phyloP scores from a whole-genome alignment of 805 yeast genomes.

The Kuraishia piskuri region DNA sequence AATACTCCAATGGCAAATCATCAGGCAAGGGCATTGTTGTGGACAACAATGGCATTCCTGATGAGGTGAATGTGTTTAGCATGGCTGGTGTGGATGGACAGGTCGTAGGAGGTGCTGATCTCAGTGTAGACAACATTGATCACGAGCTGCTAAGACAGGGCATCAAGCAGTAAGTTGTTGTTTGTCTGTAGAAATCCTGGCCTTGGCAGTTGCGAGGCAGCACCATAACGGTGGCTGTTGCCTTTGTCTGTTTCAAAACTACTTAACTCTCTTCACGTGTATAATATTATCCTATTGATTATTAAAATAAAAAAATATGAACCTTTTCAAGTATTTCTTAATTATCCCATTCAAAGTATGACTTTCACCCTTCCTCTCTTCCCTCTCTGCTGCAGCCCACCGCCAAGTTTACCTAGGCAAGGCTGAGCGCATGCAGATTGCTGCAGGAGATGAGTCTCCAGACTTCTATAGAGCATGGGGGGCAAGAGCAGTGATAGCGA shows the following conservation, averaged over 20 bases:
- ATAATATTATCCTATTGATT: neutral
- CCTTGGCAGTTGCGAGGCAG: no score
- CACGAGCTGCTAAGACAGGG: constrained; percentile 4
- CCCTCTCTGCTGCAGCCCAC: neutral
- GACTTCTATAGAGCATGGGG: neutral
- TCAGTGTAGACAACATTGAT: constrained; percentile 4
- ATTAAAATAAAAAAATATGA: neutral
- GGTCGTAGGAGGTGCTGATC: neutral
- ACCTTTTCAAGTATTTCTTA: no score
- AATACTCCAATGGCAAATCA: neutral
- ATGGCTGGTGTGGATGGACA: neutral
- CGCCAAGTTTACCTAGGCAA: neutral
- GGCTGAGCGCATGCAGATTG: neutral
- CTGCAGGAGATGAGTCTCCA: neutral
- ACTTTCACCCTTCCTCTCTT: neutral
- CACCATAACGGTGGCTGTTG: no score
- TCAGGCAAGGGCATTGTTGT: neutral
- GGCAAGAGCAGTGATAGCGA: neutral
- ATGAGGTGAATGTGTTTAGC: neutral
- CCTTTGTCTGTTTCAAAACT: neutral
- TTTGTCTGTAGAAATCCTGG: no score
- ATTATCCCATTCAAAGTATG: neutral
- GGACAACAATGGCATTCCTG: neutral
- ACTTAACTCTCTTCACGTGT: neutral
- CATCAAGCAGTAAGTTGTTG: neutral